phyloP scores from a whole-genome alignment of 148 eudicot genomes.

The Rhododendron simsii region DNA sequence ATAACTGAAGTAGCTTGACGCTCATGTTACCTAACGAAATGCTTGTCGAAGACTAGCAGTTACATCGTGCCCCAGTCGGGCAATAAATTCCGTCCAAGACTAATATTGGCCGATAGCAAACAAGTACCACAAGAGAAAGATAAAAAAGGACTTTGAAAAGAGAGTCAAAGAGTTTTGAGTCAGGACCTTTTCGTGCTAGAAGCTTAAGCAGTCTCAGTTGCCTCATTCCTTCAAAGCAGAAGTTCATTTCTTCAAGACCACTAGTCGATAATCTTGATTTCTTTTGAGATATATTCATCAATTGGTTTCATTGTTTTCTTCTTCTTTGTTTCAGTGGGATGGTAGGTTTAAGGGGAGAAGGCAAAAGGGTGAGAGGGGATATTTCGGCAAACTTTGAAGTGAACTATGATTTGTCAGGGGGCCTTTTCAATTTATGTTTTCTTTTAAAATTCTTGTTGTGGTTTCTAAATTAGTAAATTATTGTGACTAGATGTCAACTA shows the following conservation, averaged over 20 bases:
- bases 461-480: background rate
- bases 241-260: background rate
- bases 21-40: background rate
- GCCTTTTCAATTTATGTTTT: background rate
- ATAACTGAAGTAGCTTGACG: background rate
- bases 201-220: background rate
- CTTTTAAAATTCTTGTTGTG: background rate
- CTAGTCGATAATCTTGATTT: background rate
- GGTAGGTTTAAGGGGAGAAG: slow-evolving; percentile 4
- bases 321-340: background rate
- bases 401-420: background rate
- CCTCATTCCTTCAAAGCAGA: background rate
- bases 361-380: background rate
- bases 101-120: background rate
- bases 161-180: background rate
- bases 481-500: background rate
- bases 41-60: background rate
- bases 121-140: background rate
- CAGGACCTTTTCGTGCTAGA: background rate
- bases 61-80: background rate
- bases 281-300: background rate
- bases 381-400: background rate
- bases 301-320: background rate
- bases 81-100: background rate
- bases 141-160: background rate